Conservation (phyloP, 257 asterid species). For the Haberlea rhodopensis region DNA sequence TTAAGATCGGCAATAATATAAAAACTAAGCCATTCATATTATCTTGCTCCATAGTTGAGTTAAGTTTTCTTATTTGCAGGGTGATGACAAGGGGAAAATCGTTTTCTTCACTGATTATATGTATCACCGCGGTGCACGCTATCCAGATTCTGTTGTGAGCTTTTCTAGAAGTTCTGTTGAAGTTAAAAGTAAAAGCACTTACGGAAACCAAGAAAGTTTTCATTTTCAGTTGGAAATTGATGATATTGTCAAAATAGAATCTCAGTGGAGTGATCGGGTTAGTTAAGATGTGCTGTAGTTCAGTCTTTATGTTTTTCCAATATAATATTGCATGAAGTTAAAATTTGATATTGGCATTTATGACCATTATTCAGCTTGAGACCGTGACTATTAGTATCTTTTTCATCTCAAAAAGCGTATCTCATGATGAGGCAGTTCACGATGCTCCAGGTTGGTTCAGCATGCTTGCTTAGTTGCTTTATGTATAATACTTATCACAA, state of each 20-base stretch:
- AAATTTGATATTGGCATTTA: constrained; percentile 25
- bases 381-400: constrained; percentile 43
- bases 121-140: constrained; percentile 36
- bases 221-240: constrained; percentile 52
- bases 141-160: constrained; percentile 45
- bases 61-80: constrained; percentile 49
- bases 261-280: constrained; percentile 66
- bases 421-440: constrained; percentile 26
- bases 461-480: constrained; percentile 21
- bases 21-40: constrained; percentile 18
- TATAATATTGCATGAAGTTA: constrained; percentile 16
- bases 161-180: constrained; percentile 56
- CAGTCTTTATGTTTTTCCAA: constrained; percentile 17
- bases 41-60: constrained; percentile 26
- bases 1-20: constrained; percentile 4
- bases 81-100: constrained; percentile 33
- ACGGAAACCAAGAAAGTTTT: constrained; percentile 32
- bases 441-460: constrained; percentile 48
- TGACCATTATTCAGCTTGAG: constrained; percentile 43
- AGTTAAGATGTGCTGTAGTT: constrained; percentile 26
- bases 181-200: constrained; percentile 41
- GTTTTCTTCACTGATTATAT: constrained; percentile 53
- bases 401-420: constrained; percentile 40
- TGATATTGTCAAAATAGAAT: constrained; percentile 61
- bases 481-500: neutral